Evolutionary conservation across 164 flowering plant genomes (phyloP).

Genomic region (Nymphaea colorata): DNA sequence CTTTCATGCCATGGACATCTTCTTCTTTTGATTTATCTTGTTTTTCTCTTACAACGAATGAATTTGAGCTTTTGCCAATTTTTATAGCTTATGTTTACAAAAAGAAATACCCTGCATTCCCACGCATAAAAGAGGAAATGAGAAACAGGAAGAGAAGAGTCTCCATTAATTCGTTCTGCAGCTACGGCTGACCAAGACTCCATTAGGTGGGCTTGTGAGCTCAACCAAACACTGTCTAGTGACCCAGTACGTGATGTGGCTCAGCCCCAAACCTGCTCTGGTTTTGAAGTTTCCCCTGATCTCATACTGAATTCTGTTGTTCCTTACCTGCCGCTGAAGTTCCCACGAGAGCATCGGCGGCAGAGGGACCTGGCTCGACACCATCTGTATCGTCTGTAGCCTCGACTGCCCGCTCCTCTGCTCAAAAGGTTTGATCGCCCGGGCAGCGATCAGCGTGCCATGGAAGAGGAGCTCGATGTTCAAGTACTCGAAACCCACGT

Average conservation of each 20-base stretch:
- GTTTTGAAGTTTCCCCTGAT: constrained; percentile 55
- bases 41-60: no score
- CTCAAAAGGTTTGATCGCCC: constrained; percentile 42
- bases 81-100: no score
- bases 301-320: constrained; percentile 37
- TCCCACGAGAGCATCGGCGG: constrained; percentile 35
- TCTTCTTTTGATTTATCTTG: no score
- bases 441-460: constrained; percentile 42
- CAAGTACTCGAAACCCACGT: constrained; percentile 39
- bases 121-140: no score
- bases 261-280: constrained; percentile 34
- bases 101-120: no score
- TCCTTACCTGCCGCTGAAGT: constrained; percentile 50
- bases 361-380: constrained; percentile 62
- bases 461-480: constrained; percentile 50
- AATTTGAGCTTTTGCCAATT: no score
- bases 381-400: constrained; percentile 37
- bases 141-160: background rate
- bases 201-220: constrained; percentile 74
- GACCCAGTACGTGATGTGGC: constrained; percentile 60
- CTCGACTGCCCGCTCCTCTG: constrained; percentile 35
- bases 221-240: constrained; percentile 51
- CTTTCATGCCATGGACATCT: no score
- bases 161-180: constrained; percentile 55
- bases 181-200: constrained; percentile 38